A percentile compares a stretch with the other conserved stretches of the same genome.
Conservation (phyloP, 371 early-diverging fungal genomes). For the Rhizopus delemar region DNA sequence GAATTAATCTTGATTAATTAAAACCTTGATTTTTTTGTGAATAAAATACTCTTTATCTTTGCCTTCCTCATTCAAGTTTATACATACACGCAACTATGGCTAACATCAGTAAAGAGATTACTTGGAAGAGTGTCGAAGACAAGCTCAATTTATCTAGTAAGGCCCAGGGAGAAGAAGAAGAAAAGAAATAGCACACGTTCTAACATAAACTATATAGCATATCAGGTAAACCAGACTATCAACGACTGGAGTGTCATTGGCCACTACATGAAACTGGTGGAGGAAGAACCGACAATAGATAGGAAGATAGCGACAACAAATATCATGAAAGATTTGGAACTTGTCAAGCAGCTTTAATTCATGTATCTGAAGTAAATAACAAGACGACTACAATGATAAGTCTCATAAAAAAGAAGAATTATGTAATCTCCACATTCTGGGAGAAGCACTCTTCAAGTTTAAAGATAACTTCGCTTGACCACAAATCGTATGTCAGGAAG, state of each 20-base stretch:
- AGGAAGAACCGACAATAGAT: slow-evolving; percentile 14
- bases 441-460: slow-evolving; percentile 12
- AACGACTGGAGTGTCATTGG: slow-evolving; percentile 12
- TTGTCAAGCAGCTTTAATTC: slow-evolving; percentile 10
- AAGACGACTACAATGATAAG: slow-evolving; percentile 8
- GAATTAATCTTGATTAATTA: too few relatives aligned
- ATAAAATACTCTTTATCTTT: neutral
- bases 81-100: slow-evolving; percentile 8
- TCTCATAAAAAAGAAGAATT: slow-evolving; percentile 10
- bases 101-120: slow-evolving; percentile 11
- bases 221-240: slow-evolving; percentile 8
- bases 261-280: slow-evolving; percentile 10
- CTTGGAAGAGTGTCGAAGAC: slow-evolving; percentile 10
- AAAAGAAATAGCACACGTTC: slow-evolving; percentile 9
- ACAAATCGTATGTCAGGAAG: slow-evolving; percentile 11
- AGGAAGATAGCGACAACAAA: slow-evolving; percentile 46
- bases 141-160: slow-evolving; percentile 8
- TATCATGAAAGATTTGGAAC: slow-evolving; percentile 17
- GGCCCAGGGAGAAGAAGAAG: slow-evolving; percentile 4
- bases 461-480: slow-evolving; percentile 9
- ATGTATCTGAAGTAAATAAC: slow-evolving; percentile 4
- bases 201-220: slow-evolving; percentile 11
- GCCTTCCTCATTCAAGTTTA: slow-evolving; percentile 10
- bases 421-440: slow-evolving; percentile 9
- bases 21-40: too few relatives aligned